Conservation (phyloP, 2,329 filamentous ascomycete species). For the Celoporthe dispersa region DNA sequence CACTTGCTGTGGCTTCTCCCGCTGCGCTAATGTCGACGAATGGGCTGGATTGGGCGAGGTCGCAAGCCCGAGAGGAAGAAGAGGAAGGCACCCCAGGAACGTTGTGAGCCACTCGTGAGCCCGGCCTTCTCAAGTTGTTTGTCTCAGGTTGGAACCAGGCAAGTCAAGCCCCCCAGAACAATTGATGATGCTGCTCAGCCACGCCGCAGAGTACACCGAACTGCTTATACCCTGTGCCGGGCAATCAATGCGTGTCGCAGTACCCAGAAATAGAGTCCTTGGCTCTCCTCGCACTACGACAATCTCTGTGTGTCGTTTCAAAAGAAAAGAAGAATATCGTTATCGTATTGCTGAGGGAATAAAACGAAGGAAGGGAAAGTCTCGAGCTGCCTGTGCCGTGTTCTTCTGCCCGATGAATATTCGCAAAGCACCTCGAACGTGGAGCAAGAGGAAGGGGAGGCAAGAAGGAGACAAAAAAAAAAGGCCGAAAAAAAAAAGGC, state of each 20-base stretch:
- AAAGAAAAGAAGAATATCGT: background rate
- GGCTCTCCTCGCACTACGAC: constrained; percentile 6
- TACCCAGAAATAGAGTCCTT: background rate
- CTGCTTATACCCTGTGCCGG: constrained; percentile 7
- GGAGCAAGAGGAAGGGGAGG: background rate
- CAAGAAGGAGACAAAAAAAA: background rate
- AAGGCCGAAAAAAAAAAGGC: background rate
- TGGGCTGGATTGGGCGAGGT: background rate
- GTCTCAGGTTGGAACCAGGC: background rate
- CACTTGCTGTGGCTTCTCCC: background rate
- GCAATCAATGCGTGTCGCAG: background rate
- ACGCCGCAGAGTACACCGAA: constrained; percentile 15
- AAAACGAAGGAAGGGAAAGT: background rate
- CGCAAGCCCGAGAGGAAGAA: background rate
- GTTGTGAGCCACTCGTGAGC: constrained; percentile 2
- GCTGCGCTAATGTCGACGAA: background rate
- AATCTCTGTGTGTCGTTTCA: background rate
- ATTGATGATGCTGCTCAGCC: constrained; percentile 20
- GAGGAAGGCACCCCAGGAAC: background rate
- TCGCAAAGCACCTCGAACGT: background rate
- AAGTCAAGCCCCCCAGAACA: background rate
- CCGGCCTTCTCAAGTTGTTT: constrained; percentile 1
- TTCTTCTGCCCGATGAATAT: background rate
- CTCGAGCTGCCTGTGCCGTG: no score
- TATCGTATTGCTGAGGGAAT: no score